phyloP scores from a whole-genome alignment of 306 rosid species.

The Oemleria cerasiformis region DNA sequence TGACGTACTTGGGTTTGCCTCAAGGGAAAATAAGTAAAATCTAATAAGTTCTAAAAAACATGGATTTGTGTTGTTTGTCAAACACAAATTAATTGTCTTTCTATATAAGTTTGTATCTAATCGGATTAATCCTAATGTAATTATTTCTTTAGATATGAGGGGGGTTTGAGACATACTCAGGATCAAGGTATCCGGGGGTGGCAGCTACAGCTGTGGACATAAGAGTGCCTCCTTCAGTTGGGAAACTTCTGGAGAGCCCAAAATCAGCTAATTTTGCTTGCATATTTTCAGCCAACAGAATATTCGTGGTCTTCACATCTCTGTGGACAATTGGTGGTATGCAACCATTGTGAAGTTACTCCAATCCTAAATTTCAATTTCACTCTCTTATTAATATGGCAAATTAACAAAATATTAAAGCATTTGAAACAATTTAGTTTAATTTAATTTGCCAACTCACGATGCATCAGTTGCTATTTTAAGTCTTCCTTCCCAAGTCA shows the following conservation, averaged over 20 bases:
- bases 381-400: too few relatives aligned
- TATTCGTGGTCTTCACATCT: conserved; percentile 63
- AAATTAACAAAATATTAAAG: too few relatives aligned
- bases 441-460: too few relatives aligned
- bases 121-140: too few relatives aligned
- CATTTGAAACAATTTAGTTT: too few relatives aligned
- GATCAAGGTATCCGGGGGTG: conserved; percentile 66
- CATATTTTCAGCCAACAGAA: conserved; percentile 42
- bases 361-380: conserved; percentile 39
- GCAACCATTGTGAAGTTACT: conserved; percentile 55
- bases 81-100: too few relatives aligned
- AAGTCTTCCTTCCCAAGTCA: conserved; percentile 59
- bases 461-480: conserved; percentile 52
- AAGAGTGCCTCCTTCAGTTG: conserved; percentile 37
- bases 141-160: too few relatives aligned
- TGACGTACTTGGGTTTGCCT: too few relatives aligned
- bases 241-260: conserved; percentile 53
- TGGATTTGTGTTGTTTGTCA: too few relatives aligned
- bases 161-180: conserved; percentile 38
- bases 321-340: conserved; percentile 60
- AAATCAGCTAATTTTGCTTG: conserved; percentile 60
- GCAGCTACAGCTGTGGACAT: conserved; percentile 46
- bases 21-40: too few relatives aligned
- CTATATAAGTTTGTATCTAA: too few relatives aligned
- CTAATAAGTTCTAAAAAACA: too few relatives aligned